Conservation (phyloP, 768 basidiomycete species). For the Hortiboletus campestris region DNA sequence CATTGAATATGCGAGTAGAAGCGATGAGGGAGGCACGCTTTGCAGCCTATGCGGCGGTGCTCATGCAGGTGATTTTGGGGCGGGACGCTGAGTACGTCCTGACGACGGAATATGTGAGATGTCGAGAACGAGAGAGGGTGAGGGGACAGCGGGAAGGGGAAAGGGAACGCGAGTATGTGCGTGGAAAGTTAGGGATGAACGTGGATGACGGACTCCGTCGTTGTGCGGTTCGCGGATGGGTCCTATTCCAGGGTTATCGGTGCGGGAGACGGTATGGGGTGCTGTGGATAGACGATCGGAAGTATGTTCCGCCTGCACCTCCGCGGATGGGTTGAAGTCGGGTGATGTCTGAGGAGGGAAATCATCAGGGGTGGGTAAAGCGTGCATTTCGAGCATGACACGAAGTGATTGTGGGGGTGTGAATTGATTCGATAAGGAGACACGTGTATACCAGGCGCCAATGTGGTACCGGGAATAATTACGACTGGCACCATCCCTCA, state of each 20-base stretch:
- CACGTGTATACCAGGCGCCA: no score
- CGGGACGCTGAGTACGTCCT: conserved; percentile 60
- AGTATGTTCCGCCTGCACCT: no score
- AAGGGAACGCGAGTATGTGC: conserved; percentile 36
- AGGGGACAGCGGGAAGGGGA: not conserved
- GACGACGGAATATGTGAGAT: not conserved
- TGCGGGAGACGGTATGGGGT: no score
- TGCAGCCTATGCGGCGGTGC: conserved; percentile 55
- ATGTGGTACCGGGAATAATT: no score
- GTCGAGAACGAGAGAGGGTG: not conserved
- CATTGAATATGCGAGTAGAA: conserved; percentile 74
- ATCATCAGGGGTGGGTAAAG: no score
- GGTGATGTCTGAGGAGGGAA: no score
- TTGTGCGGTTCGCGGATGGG: conserved; percentile 17
- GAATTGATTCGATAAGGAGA: no score
- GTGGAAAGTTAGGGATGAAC: conserved; percentile 27
- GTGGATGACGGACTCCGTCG: conserved; percentile 27
- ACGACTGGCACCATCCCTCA: no score
- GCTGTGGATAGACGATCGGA: no score
- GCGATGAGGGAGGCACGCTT: conserved; percentile 70
- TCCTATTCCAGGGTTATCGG: not conserved
- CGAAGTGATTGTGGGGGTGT: no score
- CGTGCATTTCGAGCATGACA: no score
- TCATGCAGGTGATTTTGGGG: conserved; percentile 51
- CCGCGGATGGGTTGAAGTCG: no score